A percentile compares a stretch with the other conserved stretches of the same genome.
Evolutionary conservation across 225 moss, liverwort and hornwort genomes (phyloP).

Genomic region (Lunularia cruciata): DNA sequence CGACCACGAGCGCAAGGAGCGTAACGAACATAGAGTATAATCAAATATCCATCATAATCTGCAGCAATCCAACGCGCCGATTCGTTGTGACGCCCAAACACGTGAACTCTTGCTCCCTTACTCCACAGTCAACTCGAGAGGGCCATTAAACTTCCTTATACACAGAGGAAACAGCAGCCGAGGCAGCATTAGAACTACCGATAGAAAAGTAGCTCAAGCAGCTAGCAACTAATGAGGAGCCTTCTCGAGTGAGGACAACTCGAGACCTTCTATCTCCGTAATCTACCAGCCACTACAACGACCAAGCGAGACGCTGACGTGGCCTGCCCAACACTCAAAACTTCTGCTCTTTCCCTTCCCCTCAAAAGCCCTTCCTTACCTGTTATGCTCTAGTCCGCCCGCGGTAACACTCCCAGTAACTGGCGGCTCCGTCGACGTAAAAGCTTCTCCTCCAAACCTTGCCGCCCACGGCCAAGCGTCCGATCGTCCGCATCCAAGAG

Average conservation of each 20-base stretch:
- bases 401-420: not conserved
- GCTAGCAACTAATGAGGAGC: no score
- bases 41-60: not conserved
- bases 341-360: not conserved
- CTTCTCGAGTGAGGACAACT: no score
- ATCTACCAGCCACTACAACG: not conserved
- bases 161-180: not conserved
- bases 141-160: not conserved
- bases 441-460: not conserved
- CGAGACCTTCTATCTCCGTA: not conserved
- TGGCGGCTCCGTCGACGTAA: not conserved
- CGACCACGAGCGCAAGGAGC: constrained; percentile 4
- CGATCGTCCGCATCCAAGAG: not conserved
- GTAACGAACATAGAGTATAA: not conserved
- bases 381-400: not conserved
- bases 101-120: no score
- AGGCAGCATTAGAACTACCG: not conserved
- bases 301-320: not conserved
- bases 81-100: no score
- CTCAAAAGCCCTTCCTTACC: not conserved
- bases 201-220: not conserved
- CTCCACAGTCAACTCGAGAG: no score
- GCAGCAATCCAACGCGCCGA: not conserved
- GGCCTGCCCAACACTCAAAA: no score
- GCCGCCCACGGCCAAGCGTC: not conserved